Base-by-base conservation (phyloP, 164 flowering plant species). In the Santalum album region DNA sequence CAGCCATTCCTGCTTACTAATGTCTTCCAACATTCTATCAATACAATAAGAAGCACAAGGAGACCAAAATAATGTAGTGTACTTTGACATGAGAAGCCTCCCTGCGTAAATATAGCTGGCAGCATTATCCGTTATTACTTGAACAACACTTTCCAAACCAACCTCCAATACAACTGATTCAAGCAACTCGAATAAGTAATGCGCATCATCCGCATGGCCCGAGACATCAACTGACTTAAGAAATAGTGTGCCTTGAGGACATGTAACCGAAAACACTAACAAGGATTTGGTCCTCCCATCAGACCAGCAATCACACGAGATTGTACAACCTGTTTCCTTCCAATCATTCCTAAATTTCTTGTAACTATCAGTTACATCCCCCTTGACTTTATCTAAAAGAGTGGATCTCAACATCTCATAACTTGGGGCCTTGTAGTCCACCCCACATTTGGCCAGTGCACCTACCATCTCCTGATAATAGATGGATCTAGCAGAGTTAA, bases 41-140 rank as follows among this genome's bases (percentile, higher is more conserved):
- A 86, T 64, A 59, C 86, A 83, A 73, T 70, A 62, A 27, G 88
- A 72, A 49, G 88, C 95, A 77, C 90, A 86, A 21, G 87, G 86
- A 46, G 81, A 70, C 83, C 87, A 83, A 59, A 81, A 86, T 56
- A 86, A 42, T 24, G 86, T 65, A 51, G 63, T 61, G 49, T 80
- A 78, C 64, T 74, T 80, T 25, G 74, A 52, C 75, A 76, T 75
- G 18, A 86, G 75, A 62, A 75, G 78, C 71, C 75, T 76, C 49
- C 86, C 88, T 1, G 83, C 88, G 68, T 64, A 65, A 46, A 70
- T 68, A 69, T 71, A 78, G 72, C 69, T 68, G 18, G 74, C 70
- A 20, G 72, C 58, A 54, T 69, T 59, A 67, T 80, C 81, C 3
- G 90, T 83, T 54, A 86, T 69, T 34, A 86, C 78, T 68, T 86